Evolutionary conservation across 2,329 filamentous ascomycete species (phyloP), one percentile per base, ranked within the genome.

Genomic region (Bimuria novae-zelandiae): DNA sequence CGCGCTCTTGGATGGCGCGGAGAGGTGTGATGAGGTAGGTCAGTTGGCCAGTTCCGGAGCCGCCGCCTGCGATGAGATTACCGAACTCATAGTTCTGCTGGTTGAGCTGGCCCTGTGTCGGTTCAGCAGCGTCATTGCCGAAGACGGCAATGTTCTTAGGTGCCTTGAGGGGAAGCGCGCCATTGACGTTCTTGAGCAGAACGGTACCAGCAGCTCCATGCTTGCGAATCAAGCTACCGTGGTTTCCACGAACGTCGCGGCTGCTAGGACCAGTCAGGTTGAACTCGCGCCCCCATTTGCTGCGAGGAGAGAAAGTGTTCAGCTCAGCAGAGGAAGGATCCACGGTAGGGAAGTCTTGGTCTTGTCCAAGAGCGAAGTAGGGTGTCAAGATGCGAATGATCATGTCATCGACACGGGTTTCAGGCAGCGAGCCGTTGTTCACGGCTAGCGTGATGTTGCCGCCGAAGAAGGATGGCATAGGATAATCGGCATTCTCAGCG

Each of bases 81-180:
- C 77, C 76, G 36, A 61, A 65, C 36, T 69, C 68, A 40, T 62
- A 69, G 54, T 62, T 61, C 16, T 54, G 58, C 49, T 75, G 70
- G 46, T 77, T 77, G 12, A 68, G 52, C 14, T 75, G 68, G 21
- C 85, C 52, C 7, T 32, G 7, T 10, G 46, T 30, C 10, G 70
- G 56, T 44, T 77, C 73, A 11, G 70, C 72, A 27, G 79, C 78
- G 57, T 79, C 77, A 49, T 79, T 79, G 1, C 80, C 80, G 51
- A 82, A 80, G 1, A 83, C 69, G 2, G 73, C 75, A 41, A 82
- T 76, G 27, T 75, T 76, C 41, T 69, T 73, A 6, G 80, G 80
- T 49, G 76, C 78, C 48, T 79, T 78, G 7, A 89, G 68, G 0
- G 83, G 83, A 1, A 85, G 73, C 2, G 79, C 67, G 7, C 73